Evolutionary conservation across 2,329 filamentous ascomycete genomes (phyloP), one percentile per base, ranked within the genome.

Genomic region (Hypomyces rosellus): DNA sequence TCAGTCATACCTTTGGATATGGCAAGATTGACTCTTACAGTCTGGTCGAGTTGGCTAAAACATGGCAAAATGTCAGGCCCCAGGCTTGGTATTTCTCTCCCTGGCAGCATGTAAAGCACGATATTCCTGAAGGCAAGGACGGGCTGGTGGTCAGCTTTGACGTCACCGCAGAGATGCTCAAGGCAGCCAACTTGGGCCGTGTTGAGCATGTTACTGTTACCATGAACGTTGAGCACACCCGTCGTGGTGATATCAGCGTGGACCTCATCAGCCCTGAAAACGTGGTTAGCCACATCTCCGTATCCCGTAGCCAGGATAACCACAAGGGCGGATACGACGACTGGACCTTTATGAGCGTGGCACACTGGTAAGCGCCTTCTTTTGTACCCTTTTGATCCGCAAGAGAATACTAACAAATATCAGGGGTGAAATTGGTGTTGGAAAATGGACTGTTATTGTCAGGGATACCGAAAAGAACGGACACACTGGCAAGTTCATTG

Each of bases 331-430:
- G 93, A 8, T 99, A 97, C 65, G 73, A 84, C 36, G 89, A 97
- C 70, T 99, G 93, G 93, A 97, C 92, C 0, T 99, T 99, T 62
- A 99, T 99, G 93, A 95, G 86, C 54, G 93, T 99, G 36, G 91
- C 85, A 56, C 93, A 99, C 66, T 99, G 91, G 88, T 90, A 77
- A 69, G 84, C 25, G 6, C 25, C 6, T 30, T 30, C 6, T 69
- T 16, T 11, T 36, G 3, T 14, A 1, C 1, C 20, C 41, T 43
- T 37, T n/a, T 6, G 13, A 38, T 38, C 12, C 5, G 9, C 6
- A 38, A n/a, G 36, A 38, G 14, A 38, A 18, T 45, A 47, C 67
- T 74, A 64, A 74, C 59, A 47, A 49, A 41, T 34, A 11, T 1
- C 48, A 90, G 87, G 89, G 93, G 93, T 45, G 93, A 99, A 69